phyloP scores from a whole-genome alignment of 2,329 filamentous ascomycete genomes.

The Sarocladium oryzae region DNA sequence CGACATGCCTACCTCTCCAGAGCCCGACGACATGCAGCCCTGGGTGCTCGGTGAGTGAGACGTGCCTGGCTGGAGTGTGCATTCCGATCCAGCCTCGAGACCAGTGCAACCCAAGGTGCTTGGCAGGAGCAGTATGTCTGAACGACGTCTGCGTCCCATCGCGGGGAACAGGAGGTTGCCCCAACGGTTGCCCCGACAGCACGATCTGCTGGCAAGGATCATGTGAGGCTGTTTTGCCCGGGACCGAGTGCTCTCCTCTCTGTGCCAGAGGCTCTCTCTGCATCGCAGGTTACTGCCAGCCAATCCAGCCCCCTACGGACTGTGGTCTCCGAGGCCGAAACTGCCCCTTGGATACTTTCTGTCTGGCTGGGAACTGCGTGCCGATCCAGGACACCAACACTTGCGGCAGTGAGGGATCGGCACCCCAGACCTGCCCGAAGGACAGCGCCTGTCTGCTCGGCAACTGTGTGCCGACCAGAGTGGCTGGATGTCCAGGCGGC shows the following conservation, averaged over 20 bases:
- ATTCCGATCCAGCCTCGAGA: constrained; percentile 3
- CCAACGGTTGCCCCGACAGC: not conserved
- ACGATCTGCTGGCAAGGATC: not conserved
- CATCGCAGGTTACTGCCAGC: not conserved
- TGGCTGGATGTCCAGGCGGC: not conserved
- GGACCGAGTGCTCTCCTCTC: not conserved
- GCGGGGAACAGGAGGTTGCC: not conserved
- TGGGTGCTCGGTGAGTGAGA: not conserved
- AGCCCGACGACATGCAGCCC: not conserved
- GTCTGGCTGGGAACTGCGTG: constrained; percentile 4
- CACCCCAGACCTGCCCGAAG: not conserved
- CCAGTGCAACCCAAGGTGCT: constrained; percentile 4
- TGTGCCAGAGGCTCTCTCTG: constrained; percentile 2
- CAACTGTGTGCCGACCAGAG: not conserved
- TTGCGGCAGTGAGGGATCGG: not conserved
- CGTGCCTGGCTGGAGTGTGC: not conserved
- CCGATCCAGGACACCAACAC: not conserved
- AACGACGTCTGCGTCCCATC: constrained; percentile 3
- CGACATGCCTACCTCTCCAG: not conserved
- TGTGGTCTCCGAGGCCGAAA: constrained; percentile 6
- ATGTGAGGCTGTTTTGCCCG: not conserved
- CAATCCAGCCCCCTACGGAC: not conserved
- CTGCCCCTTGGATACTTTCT: not conserved
- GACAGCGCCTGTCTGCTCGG: constrained; percentile 6
- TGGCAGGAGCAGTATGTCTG: not conserved